phyloP scores from a whole-genome alignment of 2,329 filamentous ascomycete species.

The Fusarium protoensiforme region DNA sequence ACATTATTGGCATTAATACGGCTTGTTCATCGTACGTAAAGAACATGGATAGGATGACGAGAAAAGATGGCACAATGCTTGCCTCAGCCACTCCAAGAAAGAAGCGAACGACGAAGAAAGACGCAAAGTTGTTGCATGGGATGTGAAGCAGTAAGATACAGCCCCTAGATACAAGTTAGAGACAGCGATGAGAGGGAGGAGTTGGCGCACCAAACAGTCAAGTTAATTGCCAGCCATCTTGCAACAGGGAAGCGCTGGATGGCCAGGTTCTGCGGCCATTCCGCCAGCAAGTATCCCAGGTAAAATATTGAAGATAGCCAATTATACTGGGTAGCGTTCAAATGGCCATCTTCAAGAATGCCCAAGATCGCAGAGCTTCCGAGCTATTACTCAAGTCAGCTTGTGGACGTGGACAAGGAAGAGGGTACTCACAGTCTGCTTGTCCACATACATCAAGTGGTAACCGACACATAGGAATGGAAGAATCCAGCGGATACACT shows the following conservation, averaged over 20 bases:
- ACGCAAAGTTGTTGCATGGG: neutral
- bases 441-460: neutral
- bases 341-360: neutral
- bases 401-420: neutral
- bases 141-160: neutral
- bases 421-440: neutral
- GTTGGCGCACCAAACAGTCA: neutral
- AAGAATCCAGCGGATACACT: neutral
- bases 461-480: neutral
- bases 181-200: too few species aligned
- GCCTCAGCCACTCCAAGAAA: neutral
- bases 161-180: neutral
- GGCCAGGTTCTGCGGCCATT: neutral
- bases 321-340: neutral
- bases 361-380: neutral
- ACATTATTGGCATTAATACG: neutral
- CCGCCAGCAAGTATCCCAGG: neutral
- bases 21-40: neutral
- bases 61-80: neutral
- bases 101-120: neutral
- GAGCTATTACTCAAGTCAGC: neutral
- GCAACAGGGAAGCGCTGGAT: neutral
- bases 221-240: neutral
- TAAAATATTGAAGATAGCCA: neutral
- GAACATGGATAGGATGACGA: slow-evolving; percentile 1